phyloP scores from a whole-genome alignment of 495 filamentous ascomycete species.

The Neohortaea acidophila region DNA sequence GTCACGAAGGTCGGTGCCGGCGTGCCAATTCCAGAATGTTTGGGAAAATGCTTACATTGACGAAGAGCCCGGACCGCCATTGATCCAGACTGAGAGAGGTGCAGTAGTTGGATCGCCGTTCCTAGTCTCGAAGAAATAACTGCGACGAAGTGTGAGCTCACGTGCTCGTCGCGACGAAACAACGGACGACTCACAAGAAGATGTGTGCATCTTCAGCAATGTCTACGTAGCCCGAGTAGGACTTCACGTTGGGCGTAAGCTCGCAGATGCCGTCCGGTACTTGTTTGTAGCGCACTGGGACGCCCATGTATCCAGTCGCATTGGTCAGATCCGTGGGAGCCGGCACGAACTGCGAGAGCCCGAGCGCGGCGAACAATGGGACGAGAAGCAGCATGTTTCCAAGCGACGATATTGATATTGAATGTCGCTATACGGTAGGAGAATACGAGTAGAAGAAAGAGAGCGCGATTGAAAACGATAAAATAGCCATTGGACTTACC shows the following conservation, averaged over 20 bases:
- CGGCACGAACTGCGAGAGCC: conserved; percentile 49
- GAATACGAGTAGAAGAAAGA: no score
- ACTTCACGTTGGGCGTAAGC: conserved; percentile 47
- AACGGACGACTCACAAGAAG: conserved; percentile 42
- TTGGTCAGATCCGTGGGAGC: conserved; percentile 38
- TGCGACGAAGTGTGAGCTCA: no score
- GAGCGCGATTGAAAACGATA: no score
- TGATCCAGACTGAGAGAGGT: conserved; percentile 50
- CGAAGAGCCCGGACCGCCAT: conserved; percentile 42
- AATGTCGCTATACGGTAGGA: no score
- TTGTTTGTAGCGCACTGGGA: conserved; percentile 42
- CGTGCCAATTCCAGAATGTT: no score
- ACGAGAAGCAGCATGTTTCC: no score
- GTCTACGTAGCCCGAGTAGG: conserved; percentile 52
- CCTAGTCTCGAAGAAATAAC: conserved; percentile 30
- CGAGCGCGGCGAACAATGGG: neutral
- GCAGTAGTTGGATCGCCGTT: conserved; percentile 37
- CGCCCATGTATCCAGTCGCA: conserved; percentile 35
- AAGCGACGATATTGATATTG: no score
- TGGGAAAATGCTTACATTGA: no score
- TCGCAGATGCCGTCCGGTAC: conserved; percentile 51
- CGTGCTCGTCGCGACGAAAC: no score
- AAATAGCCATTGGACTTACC: no score
- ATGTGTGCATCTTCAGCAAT: conserved; percentile 45
- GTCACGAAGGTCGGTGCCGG: no score